Base-by-base conservation (phyloP, 371 early-diverging fungal species). In the Dinochytrium kinnereticum region DNA sequence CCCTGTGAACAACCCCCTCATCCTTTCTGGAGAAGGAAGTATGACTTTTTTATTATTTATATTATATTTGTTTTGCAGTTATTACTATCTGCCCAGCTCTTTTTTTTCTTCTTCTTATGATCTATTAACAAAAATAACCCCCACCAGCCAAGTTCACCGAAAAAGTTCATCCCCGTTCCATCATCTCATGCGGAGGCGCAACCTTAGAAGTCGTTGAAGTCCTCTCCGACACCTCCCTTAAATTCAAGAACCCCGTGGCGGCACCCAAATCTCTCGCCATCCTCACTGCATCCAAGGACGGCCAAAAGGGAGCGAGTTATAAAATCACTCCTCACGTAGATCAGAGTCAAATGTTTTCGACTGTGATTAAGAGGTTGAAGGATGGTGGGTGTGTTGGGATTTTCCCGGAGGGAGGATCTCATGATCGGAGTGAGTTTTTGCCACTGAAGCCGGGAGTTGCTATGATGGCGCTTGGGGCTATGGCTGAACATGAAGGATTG, bases 351-450 rank as follows among this genome's bases (percentile, higher is more conserved):
- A 92, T 98, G 78, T 98, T 95, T 82, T 78, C 85, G 31, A 86
- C 89, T 36, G 98, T 98, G 0, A 89, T 91, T 74, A 85, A 87
- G 7, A 88, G 91, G 21, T 81, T 98, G 38, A 85, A 90, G 69
- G 80, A 84, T 21, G 91, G 93, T 36, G 91, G 91, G 53, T 94
- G 95, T 73, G 89, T 98, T 19, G 97, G 97, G 15, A 96, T 98
- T 61, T 98, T 98, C 80, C 99, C 99, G 1, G 99, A 98, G 80
- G 98, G 98, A 50, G 98, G 99, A 13, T 93, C 92, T 69, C 99
- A 98, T 80, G 99, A 98, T 80, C 92, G 97, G 64, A 86, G 95
- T 17, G 93, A 96, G 70, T 90, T 98, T 89, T 79, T 98, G 59
- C 99, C 99, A 19, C 82, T 98, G 64, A 98, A 98, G 89, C 84